A percentile compares a stretch with the other conserved stretches of the same genome.
phyloP scores from a whole-genome alignment of 2,329 filamentous ascomycete genomes.

The Cordyceps tenuipes region DNA sequence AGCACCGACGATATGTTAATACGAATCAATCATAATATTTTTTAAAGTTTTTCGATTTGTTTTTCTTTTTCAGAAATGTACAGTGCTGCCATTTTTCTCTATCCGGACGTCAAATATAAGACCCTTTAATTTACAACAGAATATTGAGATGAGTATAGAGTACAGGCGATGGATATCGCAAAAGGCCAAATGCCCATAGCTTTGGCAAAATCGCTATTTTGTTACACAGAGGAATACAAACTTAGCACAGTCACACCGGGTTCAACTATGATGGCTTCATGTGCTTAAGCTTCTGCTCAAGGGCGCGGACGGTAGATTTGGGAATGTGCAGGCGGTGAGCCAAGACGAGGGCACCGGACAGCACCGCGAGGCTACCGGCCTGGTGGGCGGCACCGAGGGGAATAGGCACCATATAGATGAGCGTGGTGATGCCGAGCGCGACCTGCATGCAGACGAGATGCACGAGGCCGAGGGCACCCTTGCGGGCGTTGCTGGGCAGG shows the following conservation, averaged over 20 bases:
- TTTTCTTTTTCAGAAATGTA: background rate
- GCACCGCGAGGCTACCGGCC: constrained; percentile 74
- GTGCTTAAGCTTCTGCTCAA: constrained; percentile 43
- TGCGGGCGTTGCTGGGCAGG: constrained; percentile 56
- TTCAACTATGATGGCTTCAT: constrained; percentile 22
- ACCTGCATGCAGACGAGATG: constrained; percentile 79
- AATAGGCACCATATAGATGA: constrained; percentile 89
- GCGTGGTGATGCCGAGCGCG: constrained; percentile 75
- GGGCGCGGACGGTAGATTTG: constrained; percentile 50
- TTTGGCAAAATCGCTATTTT: background rate
- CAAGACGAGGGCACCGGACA: constrained; percentile 74
- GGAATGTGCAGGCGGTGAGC: constrained; percentile 72
- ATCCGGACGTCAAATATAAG: background rate
- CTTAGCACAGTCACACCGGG: too few relatives aligned
- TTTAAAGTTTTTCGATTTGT: background rate
- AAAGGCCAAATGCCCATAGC: background rate
- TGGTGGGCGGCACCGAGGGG: constrained; percentile 86
- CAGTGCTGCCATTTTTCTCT: background rate
- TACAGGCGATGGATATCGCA: background rate
- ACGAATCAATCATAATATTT: constrained; percentile 50
- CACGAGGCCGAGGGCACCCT: constrained; percentile 69
- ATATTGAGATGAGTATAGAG: constrained; percentile 11
- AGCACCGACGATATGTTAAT: constrained; percentile 25
- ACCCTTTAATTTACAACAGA: constrained; percentile 8
- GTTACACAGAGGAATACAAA: background rate